Evolutionary conservation across 2,329 filamentous ascomycete species (phyloP).

Genomic region (Hawksworthiomyces lignivorus): DNA sequence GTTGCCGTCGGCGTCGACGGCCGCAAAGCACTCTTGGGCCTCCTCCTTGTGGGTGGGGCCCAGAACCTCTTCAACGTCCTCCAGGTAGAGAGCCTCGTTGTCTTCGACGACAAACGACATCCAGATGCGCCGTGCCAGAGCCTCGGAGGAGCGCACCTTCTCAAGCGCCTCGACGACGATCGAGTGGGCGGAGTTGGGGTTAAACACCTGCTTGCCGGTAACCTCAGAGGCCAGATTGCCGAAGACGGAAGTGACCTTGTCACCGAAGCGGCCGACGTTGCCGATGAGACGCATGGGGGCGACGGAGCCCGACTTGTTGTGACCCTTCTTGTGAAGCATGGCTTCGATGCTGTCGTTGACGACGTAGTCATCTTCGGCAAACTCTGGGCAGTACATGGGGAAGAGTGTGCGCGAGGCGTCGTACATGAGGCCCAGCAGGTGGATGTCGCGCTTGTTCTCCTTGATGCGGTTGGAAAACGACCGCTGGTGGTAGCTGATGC

Average conservation of each 20-base stretch:
- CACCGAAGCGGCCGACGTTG: conserved; percentile 70
- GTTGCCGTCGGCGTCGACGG: conserved; percentile 80
- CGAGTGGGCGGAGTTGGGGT: conserved; percentile 82
- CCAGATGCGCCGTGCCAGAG: conserved; percentile 91
- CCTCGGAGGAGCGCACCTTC: conserved; percentile 75
- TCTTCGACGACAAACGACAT: conserved; percentile 96
- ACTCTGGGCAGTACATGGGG: conserved; percentile 86
- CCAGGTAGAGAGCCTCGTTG: conserved; percentile 65
- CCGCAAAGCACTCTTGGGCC: conserved; percentile 76
- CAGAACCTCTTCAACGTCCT: conserved; percentile 84
- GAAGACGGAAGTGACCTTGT: conserved; percentile 88
- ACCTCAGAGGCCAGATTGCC: conserved; percentile 92
- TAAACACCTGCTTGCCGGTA: conserved; percentile 91
- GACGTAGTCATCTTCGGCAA: conserved; percentile 82
- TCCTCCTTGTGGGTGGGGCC: conserved; percentile 65
- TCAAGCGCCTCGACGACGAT: conserved; percentile 85
- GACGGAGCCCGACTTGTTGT: conserved; percentile 46
- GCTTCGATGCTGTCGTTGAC: conserved; percentile 80
- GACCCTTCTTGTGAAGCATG: conserved; percentile 33
- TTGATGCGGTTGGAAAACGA: conserved; percentile 79
- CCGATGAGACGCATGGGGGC: conserved; percentile 75
- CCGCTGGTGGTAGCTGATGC: conserved; percentile 76
- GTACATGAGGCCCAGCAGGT: conserved; percentile 75
- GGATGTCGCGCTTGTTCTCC: conserved; percentile 79
- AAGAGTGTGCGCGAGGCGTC: conserved; percentile 85